Base-by-base conservation (phyloP, 2,329 filamentous ascomycete species). In the Epicoccum sorghinum region DNA sequence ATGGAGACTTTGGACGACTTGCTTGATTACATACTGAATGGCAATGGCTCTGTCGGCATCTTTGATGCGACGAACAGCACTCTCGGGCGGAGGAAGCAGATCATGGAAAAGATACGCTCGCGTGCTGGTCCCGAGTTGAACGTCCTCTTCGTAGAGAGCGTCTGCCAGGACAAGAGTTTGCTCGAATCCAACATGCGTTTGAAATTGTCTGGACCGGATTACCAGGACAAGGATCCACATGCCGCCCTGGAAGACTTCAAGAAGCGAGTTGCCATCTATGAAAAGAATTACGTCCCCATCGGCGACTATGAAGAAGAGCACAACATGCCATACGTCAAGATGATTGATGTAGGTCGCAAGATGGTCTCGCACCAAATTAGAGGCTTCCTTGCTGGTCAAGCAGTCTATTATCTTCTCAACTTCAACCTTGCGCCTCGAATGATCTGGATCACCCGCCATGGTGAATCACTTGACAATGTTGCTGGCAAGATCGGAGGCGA, bases 61-160 rank as follows among this genome's bases (percentile, higher is more conserved):
- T 85, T 99, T 10, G 95, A 99, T 76, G 95, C 95, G 7, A 99
- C 95, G 7, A 99, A 99, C 78, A 97, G 93, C 78, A 99, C 95
- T 0, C 83, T 96, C 44, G 85, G 91, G 59, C 88, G 95, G 33
- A 86, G 95, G 44, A 88, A 93, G 75, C 83, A 89, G 24, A 84
- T 99, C 50, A 91, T 96, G 67, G 85, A 93, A 57, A 89, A 86
- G 62, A 91, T 98, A 68, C 89, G 90, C 66, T 79, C 87, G 47
- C 85, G 90, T 47, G 93, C 96, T 64, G 92, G 93, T 2, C 89
- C 90, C 56, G 85, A 87, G 61, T 82, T 99, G 22, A 93, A 93
- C 29, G 91, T 99, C 14, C 80, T 99, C 9, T 99, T 98, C 73
- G 89, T 99, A 25, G 95, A 99, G 78, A 96, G 91, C 67, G 89